These are phyloP conservation scores for Volvox reticuliferus DNA, from an alignment of 139 green algal species.

Conservation along the genomic window DNA sequence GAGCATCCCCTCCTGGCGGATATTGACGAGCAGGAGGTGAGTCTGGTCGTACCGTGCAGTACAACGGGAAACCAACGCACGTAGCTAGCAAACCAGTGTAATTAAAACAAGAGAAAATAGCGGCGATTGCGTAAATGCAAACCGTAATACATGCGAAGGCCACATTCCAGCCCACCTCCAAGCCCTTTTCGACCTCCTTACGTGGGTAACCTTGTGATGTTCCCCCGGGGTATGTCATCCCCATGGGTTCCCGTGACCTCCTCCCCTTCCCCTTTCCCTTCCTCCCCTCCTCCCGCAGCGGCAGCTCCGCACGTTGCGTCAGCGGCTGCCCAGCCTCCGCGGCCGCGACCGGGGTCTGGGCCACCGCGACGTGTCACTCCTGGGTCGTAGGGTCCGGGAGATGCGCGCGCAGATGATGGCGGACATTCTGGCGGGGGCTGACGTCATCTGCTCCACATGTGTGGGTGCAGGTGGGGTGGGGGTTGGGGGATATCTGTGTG, in stretches of 20 bases:
- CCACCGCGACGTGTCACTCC: slow-evolving; percentile 31
- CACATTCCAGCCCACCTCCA: too few species aligned
- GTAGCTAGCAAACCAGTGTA: too few species aligned
- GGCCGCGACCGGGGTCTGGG: slow-evolving; percentile 57
- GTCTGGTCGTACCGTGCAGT: too few species aligned
- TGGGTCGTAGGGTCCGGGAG: not conserved
- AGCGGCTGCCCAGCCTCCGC: slow-evolving; percentile 50
- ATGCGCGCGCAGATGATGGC: slow-evolving; percentile 31
- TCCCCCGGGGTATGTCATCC: too few species aligned
- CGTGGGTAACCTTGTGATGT: too few species aligned
- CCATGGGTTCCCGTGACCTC: not conserved
- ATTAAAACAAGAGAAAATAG: too few species aligned
- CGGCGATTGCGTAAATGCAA: too few species aligned
- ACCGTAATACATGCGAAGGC: too few species aligned
- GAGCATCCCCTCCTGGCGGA: slow-evolving; percentile 34
- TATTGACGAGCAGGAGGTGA: slow-evolving; percentile 35
- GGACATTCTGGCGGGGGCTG: slow-evolving; percentile 47
- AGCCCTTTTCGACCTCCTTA: too few species aligned
- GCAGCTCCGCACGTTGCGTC: slow-evolving; percentile 34
- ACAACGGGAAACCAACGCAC: too few species aligned
- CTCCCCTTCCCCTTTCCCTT: not conserved
- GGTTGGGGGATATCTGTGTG: not conserved
- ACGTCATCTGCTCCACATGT: slow-evolving; percentile 61
- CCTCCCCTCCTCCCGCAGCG: not conserved
- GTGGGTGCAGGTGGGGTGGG: slow-evolving; percentile 47